Evolutionary conservation across 345 rosid genomes (phyloP).

Genomic region (Syzygium aqueum): DNA sequence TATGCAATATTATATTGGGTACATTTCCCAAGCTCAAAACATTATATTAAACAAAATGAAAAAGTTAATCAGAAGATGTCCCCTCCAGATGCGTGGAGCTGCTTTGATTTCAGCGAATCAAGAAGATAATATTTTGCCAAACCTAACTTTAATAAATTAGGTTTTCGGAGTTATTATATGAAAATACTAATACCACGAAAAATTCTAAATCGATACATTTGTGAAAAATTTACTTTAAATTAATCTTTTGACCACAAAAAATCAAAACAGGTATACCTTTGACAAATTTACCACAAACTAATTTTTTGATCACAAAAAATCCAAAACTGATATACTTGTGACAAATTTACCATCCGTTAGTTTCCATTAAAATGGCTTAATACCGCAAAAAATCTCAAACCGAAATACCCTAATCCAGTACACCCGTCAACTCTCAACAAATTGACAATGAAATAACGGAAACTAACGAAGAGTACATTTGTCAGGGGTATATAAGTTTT

Average conservation of each 20-base stretch:
- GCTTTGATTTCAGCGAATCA: neutral
- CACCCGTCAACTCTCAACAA: too few relatives aligned
- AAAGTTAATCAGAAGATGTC: too few relatives aligned
- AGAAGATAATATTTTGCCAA: neutral
- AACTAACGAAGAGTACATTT: fast-evolving
- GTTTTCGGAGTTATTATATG: neutral
- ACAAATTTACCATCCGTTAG: fast-evolving
- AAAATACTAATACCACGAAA: fast-evolving
- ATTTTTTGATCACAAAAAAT: too few relatives aligned
- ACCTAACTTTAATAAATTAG: neutral
- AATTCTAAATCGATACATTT: fast-evolving
- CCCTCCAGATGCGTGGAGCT: neutral
- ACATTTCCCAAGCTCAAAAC: neutral
- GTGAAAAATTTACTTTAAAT: neutral
- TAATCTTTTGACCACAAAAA: too few relatives aligned
- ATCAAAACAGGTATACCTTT: too few relatives aligned
- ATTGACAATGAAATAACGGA: fast-evolving
- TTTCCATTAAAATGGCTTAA: fast-evolving
- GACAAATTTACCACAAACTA: too few relatives aligned
- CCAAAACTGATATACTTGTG: fast-evolving
- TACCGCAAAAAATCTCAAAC: fast-evolving
- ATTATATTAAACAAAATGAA: neutral
- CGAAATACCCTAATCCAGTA: fast-evolving
- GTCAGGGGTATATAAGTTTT: too few relatives aligned
- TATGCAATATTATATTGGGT: neutral